These are phyloP conservation scores for Emmonsia crescens DNA, from an alignment of 2,329 filamentous ascomycete genomes.

Conservation along the genomic window DNA sequence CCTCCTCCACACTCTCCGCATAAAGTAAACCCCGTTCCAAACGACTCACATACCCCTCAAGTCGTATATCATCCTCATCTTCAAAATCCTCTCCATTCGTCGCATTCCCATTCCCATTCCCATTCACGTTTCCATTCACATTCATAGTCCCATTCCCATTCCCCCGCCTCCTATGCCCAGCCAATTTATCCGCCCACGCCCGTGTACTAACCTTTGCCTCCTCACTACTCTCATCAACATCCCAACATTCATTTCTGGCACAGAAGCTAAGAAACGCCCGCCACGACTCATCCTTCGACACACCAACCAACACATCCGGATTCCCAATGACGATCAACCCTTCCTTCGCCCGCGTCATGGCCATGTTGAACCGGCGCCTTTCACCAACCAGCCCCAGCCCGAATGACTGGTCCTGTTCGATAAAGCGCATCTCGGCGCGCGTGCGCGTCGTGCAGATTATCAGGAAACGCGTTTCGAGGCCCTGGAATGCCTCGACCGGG, in stretches of 20 bases:
- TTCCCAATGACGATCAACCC: constrained; percentile 34
- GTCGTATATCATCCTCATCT: constrained; percentile 14
- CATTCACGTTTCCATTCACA: not conserved
- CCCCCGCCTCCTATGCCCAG: not conserved
- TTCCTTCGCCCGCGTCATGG: constrained; percentile 35
- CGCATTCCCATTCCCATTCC: not conserved
- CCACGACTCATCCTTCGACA: constrained; percentile 28
- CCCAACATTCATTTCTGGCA: constrained; percentile 26
- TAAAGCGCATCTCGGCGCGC: constrained; percentile 12
- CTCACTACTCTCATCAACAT: constrained; percentile 11
- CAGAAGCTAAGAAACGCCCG: constrained; percentile 28
- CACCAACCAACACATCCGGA: constrained; percentile 24
- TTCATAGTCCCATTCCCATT: not conserved
- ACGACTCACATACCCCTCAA: constrained; percentile 16
- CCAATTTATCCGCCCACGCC: constrained; percentile 1
- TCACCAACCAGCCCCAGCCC: constrained; percentile 28
- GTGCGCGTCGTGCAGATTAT: constrained; percentile 36
- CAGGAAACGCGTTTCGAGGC: constrained; percentile 34
- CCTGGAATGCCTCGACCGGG: constrained; percentile 38
- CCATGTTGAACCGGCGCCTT: constrained; percentile 34
- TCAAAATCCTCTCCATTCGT: constrained; percentile 6
- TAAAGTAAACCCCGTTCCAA: constrained; percentile 18
- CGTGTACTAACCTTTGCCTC: not conserved
- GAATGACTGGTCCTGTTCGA: constrained; percentile 14
- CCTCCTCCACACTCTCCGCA: constrained; percentile 11